Conservation (phyloP, 495 filamentous ascomycete genomes). For the Penicillium canariense region DNA sequence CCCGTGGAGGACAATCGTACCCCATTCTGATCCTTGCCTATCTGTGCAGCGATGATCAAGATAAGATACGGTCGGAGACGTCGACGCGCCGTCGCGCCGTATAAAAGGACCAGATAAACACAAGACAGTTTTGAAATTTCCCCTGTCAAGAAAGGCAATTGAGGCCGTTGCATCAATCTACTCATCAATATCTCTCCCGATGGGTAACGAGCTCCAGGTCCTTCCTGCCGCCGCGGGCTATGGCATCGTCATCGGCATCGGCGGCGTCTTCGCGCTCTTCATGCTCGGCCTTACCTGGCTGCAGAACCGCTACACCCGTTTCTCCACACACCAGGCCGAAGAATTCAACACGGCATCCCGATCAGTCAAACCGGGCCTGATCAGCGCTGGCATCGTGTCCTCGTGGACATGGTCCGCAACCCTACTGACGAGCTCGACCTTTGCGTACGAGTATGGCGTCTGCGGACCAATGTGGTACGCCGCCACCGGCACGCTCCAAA, state of each 20-base stretch:
- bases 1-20: background rate
- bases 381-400: slow-evolving; percentile 48
- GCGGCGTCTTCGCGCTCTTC: slow-evolving; percentile 42
- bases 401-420: slow-evolving; percentile 49
- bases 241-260: slow-evolving; percentile 51
- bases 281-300: slow-evolving; percentile 45
- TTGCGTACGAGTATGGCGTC: slow-evolving; percentile 51
- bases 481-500: slow-evolving; percentile 43
- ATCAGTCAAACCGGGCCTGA: slow-evolving; percentile 48
- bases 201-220: slow-evolving; percentile 23
- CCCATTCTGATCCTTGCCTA: slow-evolving; percentile 1
- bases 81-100: background rate
- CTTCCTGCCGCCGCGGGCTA: slow-evolving; percentile 40
- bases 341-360: slow-evolving; percentile 52
- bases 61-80: background rate
- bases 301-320: slow-evolving; percentile 48
- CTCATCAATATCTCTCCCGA: background rate
- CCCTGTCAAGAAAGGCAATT: background rate
- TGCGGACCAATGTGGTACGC: slow-evolving; percentile 48
- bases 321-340: slow-evolving; percentile 43
- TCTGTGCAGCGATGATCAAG: background rate
- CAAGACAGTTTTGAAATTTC: no score
- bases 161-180: background rate
- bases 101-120: background rate
- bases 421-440: slow-evolving; percentile 43